These are phyloP conservation scores for Croton laevigatus DNA, from an alignment of 441 rosid genomes.

Conservation along the genomic window DNA sequence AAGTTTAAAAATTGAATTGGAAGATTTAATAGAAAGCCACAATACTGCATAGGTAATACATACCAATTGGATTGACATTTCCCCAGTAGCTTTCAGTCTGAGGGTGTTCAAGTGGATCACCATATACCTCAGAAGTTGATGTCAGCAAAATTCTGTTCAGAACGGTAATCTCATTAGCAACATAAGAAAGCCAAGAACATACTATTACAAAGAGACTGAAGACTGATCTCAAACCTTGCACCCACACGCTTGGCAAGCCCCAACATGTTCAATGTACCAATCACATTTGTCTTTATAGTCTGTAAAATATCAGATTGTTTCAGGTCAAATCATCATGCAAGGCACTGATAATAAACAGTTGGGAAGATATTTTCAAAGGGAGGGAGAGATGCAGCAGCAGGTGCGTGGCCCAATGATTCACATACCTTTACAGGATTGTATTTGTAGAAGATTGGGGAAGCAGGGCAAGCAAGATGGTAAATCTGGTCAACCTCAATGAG, in stretches of 20 bases:
- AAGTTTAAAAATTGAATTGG: background rate
- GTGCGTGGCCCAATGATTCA: background rate
- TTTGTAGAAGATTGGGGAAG: conserved; percentile 98
- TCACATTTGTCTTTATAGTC: conserved; percentile 97
- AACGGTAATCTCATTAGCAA: conserved; percentile 17
- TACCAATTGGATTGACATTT: conserved; percentile 97
- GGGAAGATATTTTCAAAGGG: background rate
- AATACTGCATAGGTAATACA: conserved; percentile 12
- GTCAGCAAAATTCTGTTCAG: conserved; percentile 78
- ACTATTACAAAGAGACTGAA: background rate
- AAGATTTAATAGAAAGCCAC: background rate
- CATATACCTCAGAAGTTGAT: conserved; percentile 96
- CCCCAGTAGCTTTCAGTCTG: conserved; percentile 97
- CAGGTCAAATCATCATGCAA: background rate
- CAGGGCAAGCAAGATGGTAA: conserved; percentile 97
- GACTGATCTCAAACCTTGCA: conserved; percentile 55
- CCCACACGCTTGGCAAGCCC: conserved; percentile 98
- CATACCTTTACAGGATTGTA: conserved; percentile 95
- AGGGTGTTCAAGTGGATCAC: conserved; percentile 97
- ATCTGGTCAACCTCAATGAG: conserved; percentile 89
- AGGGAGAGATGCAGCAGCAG: background rate
- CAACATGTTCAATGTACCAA: conserved; percentile 93
- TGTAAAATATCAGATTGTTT: conserved; percentile 21
- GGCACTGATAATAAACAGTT: no score
- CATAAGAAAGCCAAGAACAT: background rate